Base-by-base conservation (phyloP, 441 rosid genomes). In the Pelargonium australe region DNA sequence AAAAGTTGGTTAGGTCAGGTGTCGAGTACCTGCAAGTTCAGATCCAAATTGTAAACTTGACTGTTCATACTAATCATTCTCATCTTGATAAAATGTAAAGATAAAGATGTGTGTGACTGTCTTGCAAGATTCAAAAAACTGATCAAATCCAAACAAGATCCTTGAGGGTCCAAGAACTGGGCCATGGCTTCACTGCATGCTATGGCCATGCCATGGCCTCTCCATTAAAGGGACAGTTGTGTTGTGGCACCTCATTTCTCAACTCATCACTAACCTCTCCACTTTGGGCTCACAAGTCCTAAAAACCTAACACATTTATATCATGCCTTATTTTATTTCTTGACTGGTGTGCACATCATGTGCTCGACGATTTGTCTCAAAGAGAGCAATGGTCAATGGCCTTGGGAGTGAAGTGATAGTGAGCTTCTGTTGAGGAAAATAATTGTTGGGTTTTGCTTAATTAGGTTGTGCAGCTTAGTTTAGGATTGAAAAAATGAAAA, bases 171-270 rank as follows among this genome's bases (percentile, higher is more conserved):
- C 51, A 45, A 45, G 13, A 45, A 45, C 12, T 60, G 63, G 63
- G 63, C 63, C 63, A 58, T 58, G 63, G 62, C 16, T 1, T 16
- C 62, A 20, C 7, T 57, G 12, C 16, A 7, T 7, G 8, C 9
- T 7, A 40, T 7, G 8, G 43, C 20, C 63, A 60, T 28, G 11
- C 63, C 63, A 37, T 37, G 41, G 41, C 5, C 41, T 37, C 63
- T 58, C 63, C 63, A 60, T 60, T 60, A 60, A 20, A 19, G 63
- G 34, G 63, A 60, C 63, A 60, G 63, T 60, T 60, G 63, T 60
- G 63, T 60, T 60, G 63, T 60, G 63, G 63, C 63, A 60, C 34
- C 63, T 60, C 43, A 40, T 40, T 40, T 40, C 43, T 40, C 63
- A 60, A 60, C 63, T 60, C 63, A 60, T 8, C 63, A 8, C 63